Conservation (phyloP, 176 grass and related monocot genomes). For the Canna indica region DNA sequence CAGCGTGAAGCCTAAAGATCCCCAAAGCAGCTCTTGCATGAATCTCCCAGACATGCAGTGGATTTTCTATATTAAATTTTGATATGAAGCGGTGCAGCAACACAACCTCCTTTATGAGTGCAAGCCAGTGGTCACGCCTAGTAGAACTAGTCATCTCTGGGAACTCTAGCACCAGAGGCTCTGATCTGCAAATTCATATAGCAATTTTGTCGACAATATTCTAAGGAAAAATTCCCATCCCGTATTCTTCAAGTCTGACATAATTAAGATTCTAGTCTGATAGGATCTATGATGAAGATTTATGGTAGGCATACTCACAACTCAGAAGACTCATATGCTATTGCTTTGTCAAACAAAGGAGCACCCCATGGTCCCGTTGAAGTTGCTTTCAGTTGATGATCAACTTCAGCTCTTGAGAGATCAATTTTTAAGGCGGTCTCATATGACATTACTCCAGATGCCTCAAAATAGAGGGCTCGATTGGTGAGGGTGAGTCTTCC, state of each 20-base stretch:
- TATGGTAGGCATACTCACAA: slow-evolving; percentile 35
- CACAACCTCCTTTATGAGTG: slow-evolving; percentile 62
- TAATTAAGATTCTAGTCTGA: neutral
- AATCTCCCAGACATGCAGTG: slow-evolving; percentile 54
- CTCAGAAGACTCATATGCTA: slow-evolving; percentile 45
- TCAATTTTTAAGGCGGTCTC: slow-evolving; percentile 55
- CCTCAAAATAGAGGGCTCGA: slow-evolving; percentile 81
- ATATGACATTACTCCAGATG: slow-evolving; percentile 57
- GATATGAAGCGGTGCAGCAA: slow-evolving; percentile 70
- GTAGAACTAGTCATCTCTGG: slow-evolving; percentile 85
- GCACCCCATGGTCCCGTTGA: slow-evolving; percentile 89
- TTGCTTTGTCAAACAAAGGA: slow-evolving; percentile 85
- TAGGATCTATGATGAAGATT: neutral
- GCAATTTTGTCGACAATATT: neutral
- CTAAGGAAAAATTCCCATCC: neutral
- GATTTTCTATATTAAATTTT: slow-evolving; percentile 45
- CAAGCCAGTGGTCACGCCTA: slow-evolving; percentile 80
- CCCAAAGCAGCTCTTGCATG: slow-evolving; percentile 64
- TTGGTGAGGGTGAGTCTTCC: slow-evolving; percentile 79
- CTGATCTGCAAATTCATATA: slow-evolving; percentile 41
- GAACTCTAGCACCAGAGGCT: slow-evolving; percentile 77
- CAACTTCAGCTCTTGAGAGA: slow-evolving; percentile 41
- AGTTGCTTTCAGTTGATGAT: slow-evolving; percentile 56
- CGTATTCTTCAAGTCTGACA: neutral
- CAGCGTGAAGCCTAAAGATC: slow-evolving; percentile 75